These are phyloP conservation scores for Sporothrix globosa DNA, from an alignment of 2,329 filamentous ascomycete genomes.

Conservation along the genomic window DNA sequence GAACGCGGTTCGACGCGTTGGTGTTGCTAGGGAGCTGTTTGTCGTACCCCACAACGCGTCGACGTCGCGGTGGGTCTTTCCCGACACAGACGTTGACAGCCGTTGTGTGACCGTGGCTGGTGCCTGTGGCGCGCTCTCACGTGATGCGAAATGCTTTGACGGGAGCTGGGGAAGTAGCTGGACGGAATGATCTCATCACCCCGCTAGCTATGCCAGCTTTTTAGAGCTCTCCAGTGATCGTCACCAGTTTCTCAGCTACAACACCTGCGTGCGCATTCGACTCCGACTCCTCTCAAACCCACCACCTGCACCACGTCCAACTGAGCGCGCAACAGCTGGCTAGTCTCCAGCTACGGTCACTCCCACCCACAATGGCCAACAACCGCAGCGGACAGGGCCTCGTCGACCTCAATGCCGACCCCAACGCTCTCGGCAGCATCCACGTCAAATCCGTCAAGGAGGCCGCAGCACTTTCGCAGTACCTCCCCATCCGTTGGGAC, in stretches of 20 bases:
- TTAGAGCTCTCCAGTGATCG: slow-evolving; percentile 2
- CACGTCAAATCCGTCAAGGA: slow-evolving; percentile 31
- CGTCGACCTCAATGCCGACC: slow-evolving; percentile 17
- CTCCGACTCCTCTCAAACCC: neutral
- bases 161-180: neutral
- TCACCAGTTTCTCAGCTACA: neutral
- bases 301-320: neutral
- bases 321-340: too few species aligned
- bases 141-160: neutral
- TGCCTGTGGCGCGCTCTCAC: slow-evolving; percentile 16
- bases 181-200: slow-evolving; percentile 24
- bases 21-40: slow-evolving; percentile 11
- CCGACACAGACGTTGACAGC: neutral
- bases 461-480: slow-evolving; percentile 28
- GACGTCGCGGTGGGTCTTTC: slow-evolving; percentile 12
- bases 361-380: slow-evolving; percentile 18
- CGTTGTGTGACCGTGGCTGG: slow-evolving; percentile 5
- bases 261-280: neutral
- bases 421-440: slow-evolving; percentile 27
- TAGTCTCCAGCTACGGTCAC: neutral
- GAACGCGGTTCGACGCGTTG: slow-evolving; percentile 29
- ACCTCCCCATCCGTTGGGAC: slow-evolving; percentile 34
- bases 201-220: slow-evolving; percentile 21
- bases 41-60: slow-evolving; percentile 32
- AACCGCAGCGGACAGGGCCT: neutral